Conservation (phyloP, 768 basidiomycete genomes). For the Austroboletus festivus region DNA sequence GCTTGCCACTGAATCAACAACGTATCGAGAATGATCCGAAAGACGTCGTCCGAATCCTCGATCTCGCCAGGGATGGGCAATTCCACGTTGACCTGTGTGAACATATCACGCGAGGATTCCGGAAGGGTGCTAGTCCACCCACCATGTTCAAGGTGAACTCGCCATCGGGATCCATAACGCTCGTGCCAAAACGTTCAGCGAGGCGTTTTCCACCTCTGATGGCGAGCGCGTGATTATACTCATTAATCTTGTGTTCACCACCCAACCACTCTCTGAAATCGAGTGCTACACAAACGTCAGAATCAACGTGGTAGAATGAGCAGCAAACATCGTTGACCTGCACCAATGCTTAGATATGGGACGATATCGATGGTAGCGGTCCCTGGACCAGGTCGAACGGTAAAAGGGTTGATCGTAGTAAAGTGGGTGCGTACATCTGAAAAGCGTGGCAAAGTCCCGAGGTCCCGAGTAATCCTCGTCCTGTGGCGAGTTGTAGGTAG, state of each 20-base stretch:
- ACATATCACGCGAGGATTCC: not conserved
- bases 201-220: conserved; percentile 60
- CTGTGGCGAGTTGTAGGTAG: conserved; percentile 47
- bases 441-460: conserved; percentile 47
- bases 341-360: conserved; percentile 49
- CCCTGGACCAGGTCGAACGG: conserved; percentile 39
- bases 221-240: conserved; percentile 69
- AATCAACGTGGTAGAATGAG: too few species aligned
- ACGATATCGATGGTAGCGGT: conserved; percentile 59
- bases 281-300: conserved; percentile 45
- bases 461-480: conserved; percentile 31
- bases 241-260: conserved; percentile 68
- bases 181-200: conserved; percentile 58
- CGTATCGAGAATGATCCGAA: conserved; percentile 13
- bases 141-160: conserved; percentile 75
- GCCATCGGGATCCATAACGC: conserved; percentile 55
- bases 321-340: conserved; percentile 37
- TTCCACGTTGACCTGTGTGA: conserved; percentile 38
- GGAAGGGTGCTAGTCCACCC: not conserved
- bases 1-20: conserved; percentile 22
- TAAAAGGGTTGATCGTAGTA: not conserved
- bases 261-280: conserved; percentile 73
- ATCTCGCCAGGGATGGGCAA: conserved; percentile 35
- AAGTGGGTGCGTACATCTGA: conserved; percentile 34
- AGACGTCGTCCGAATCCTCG: conserved; percentile 13